These are phyloP conservation scores for Inga laurina DNA, from an alignment of 306 rosid genomes.

Conservation along the genomic window DNA sequence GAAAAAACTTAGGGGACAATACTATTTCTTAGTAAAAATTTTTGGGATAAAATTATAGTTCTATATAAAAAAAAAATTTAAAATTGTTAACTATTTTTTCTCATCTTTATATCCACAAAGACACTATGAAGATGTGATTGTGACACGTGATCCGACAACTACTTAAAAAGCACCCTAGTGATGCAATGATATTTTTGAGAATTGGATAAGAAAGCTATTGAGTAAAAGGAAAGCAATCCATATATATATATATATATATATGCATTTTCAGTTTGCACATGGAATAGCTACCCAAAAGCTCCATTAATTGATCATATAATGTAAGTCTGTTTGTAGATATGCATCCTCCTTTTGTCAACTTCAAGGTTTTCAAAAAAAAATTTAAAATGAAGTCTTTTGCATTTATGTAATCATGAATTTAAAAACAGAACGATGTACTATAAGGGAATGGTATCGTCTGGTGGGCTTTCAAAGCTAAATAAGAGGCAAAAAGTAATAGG, in stretches of 20 bases:
- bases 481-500: too few relatives aligned
- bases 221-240: not conserved
- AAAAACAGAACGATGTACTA: not conserved
- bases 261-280: not conserved
- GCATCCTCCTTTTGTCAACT: not conserved
- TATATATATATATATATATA: too few relatives aligned
- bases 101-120: not conserved
- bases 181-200: not conserved
- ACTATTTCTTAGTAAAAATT: too few relatives aligned
- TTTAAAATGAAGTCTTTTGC: not conserved
- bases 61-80: too few relatives aligned
- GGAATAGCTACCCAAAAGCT: not conserved
- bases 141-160: not conserved
- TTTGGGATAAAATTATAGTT: too few relatives aligned
- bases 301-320: not conserved
- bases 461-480: too few relatives aligned
- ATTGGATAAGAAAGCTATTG: not conserved
- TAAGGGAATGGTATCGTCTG: too few relatives aligned
- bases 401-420: not conserved
- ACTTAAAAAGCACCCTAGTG: not conserved
- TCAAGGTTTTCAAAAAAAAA: not conserved
- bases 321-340: too few relatives aligned
- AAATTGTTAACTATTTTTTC: not conserved
- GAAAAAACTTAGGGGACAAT: too few relatives aligned
- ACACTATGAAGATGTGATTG: not conserved